Evolutionary conservation across 345 rosid genomes (phyloP).

Genomic region (Lagerstroemia speciosa): DNA sequence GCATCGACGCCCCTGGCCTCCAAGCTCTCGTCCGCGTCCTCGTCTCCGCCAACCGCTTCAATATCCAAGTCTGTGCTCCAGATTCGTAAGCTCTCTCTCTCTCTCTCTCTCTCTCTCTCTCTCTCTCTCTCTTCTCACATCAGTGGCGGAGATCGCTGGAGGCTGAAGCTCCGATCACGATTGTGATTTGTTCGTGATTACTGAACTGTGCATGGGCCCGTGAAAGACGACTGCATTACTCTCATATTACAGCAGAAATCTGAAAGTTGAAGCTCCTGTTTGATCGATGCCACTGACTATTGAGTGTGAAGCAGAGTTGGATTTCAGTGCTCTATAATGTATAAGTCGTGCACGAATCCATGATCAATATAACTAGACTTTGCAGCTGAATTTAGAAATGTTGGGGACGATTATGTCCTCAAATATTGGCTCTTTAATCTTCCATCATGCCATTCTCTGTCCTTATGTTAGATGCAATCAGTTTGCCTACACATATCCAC

Average conservation of each 20-base stretch:
- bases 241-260: neutral
- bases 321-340: neutral
- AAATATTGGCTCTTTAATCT: neutral
- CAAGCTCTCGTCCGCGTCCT: conserved; percentile 58
- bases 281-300: neutral
- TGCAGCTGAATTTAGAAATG: neutral
- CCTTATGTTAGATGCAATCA: too few species aligned
- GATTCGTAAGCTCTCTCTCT: conserved; percentile 44
- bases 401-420: neutral
- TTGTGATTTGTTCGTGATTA: neutral
- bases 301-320: neutral
- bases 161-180: too few species aligned
- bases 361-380: neutral
- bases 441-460: neutral
- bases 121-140: neutral
- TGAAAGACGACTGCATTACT: neutral
- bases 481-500: neutral
- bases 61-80: conserved; percentile 81
- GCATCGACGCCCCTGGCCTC: conserved; percentile 88
- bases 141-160: too few species aligned
- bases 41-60: conserved; percentile 52
- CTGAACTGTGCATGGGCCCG: neutral
- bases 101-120: neutral
- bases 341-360: neutral
- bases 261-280: neutral